Percentiles rank a stretch among this genome's conserved stretches.
phyloP scores from a whole-genome alignment of 179 eudicot genomes.

The Carnegiea gigantea region DNA sequence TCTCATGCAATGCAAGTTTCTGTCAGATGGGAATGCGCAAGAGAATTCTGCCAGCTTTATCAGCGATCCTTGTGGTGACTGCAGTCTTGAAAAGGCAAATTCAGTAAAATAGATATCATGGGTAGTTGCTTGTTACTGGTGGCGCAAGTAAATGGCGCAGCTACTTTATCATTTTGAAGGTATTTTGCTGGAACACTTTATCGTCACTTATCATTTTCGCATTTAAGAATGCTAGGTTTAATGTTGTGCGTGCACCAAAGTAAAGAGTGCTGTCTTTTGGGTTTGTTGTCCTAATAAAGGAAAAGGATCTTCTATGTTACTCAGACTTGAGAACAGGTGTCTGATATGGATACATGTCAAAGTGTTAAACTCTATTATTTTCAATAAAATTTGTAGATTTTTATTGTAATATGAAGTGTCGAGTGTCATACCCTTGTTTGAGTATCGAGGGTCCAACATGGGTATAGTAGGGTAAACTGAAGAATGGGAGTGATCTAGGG shows the following conservation, averaged over 20 bases:
- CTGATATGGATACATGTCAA: too few species aligned
- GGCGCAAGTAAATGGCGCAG: slow-evolving; percentile 88
- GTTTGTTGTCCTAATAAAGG: neutral
- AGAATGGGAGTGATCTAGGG: too few species aligned
- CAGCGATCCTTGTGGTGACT: slow-evolving; percentile 34
- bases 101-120: slow-evolving; percentile 56
- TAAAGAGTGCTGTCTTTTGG: neutral
- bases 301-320: too few species aligned
- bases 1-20: slow-evolving; percentile 87
- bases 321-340: too few species aligned
- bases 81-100: slow-evolving; percentile 78
- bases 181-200: slow-evolving; percentile 26
- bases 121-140: slow-evolving; percentile 82
- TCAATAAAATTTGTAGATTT: too few species aligned
- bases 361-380: too few species aligned
- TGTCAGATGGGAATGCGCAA: slow-evolving; percentile 71
- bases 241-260: neutral
- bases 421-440: too few species aligned
- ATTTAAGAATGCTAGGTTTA: neutral
- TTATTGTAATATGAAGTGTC: too few species aligned
- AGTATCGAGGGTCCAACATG: too few species aligned
- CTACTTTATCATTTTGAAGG: slow-evolving; percentile 91
- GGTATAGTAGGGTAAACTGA: too few species aligned
- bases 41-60: slow-evolving; percentile 37
- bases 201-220: neutral